Conservation (phyloP, 2,329 filamentous ascomycete genomes). For the Nakataea oryzae region DNA sequence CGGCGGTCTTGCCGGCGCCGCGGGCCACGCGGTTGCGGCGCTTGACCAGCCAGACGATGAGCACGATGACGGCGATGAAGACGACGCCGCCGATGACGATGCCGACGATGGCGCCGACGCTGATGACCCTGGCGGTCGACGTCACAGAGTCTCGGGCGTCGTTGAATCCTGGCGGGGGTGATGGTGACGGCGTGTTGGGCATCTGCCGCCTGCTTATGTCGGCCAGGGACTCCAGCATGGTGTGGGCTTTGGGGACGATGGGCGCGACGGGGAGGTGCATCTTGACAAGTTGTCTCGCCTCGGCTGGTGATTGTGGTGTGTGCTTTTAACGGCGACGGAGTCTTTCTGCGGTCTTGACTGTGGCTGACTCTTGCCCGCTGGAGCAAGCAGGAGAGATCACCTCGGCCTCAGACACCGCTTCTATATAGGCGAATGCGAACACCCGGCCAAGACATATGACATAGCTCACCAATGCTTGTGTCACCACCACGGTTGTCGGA, state of each 20-base stretch:
- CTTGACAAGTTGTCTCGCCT: neutral
- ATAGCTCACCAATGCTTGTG: neutral
- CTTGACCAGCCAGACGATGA: neutral
- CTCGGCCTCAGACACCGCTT: neutral
- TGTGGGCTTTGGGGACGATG: neutral
- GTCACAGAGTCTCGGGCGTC: neutral
- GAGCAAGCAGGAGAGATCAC: no score
- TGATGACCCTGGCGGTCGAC: neutral
- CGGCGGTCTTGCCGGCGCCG: neutral
- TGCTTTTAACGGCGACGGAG: neutral
- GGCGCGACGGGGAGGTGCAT: neutral
- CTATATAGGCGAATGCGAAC: neutral
- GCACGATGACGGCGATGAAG: neutral
- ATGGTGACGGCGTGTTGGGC: neutral
- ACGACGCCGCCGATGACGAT: neutral
- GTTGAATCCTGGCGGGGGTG: neutral
- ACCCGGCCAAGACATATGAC: neutral
- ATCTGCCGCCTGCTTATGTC: neutral
- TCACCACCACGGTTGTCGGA: neutral
- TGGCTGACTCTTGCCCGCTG: neutral
- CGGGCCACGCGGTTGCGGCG: neutral
- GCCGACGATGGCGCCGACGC: conserved; percentile 3
- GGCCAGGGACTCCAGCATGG: no score
- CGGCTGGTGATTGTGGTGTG: neutral
- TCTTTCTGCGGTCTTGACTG: neutral